Percentiles rank a stretch among this genome's conserved stretches.
phyloP scores from a whole-genome alignment of 2,329 filamentous ascomycete species.

The Epichloe hybrida region DNA sequence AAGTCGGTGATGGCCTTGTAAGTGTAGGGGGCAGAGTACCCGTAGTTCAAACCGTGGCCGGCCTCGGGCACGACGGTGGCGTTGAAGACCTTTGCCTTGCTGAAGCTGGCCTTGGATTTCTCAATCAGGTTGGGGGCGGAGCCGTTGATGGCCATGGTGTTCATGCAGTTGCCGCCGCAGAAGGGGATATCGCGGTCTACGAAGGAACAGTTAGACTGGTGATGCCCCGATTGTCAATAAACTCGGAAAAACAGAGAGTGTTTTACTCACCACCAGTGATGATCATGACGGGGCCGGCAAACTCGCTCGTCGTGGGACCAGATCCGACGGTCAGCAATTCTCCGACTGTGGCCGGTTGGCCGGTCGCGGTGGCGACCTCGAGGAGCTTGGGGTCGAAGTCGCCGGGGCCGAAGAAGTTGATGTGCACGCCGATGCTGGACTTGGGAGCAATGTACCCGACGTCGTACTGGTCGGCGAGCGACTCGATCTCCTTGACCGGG shows the following conservation, averaged over 20 bases:
- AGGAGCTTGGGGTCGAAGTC: conserved; percentile 43
- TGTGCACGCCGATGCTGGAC: conserved; percentile 34
- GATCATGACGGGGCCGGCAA: conserved; percentile 42
- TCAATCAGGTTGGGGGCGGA: conserved; percentile 29
- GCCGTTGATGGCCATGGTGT: conserved; percentile 23
- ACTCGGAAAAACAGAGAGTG: fast-evolving
- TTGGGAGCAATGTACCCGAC: conserved; percentile 40
- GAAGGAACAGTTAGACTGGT: too few species aligned
- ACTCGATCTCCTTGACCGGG: conserved; percentile 22
- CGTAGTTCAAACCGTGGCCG: conserved; percentile 38
- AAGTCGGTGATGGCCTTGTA: conserved; percentile 26
- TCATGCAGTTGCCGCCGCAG: conserved; percentile 47
- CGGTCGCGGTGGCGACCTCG: conserved; percentile 27
- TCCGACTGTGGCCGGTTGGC: conserved; percentile 43
- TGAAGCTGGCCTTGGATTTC: conserved; percentile 26
- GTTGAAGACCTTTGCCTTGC: conserved; percentile 33
- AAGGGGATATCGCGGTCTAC: conserved; percentile 37
- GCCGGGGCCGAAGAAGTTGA: conserved; percentile 36
- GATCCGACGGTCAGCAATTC: conserved; percentile 43
- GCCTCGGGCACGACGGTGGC: conserved; percentile 39
- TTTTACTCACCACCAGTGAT: conserved; percentile 37
- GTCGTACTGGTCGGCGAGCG: conserved; percentile 20
- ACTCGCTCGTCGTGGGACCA: conserved; percentile 21
- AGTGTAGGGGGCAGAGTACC: conserved; percentile 19
- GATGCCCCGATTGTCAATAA: fast-evolving